A percentile compares a stretch with the other conserved stretches of the same genome.
Conservation (phyloP, 225 moss, liverwort and hornwort species). For the Pleurozium schreberi region DNA sequence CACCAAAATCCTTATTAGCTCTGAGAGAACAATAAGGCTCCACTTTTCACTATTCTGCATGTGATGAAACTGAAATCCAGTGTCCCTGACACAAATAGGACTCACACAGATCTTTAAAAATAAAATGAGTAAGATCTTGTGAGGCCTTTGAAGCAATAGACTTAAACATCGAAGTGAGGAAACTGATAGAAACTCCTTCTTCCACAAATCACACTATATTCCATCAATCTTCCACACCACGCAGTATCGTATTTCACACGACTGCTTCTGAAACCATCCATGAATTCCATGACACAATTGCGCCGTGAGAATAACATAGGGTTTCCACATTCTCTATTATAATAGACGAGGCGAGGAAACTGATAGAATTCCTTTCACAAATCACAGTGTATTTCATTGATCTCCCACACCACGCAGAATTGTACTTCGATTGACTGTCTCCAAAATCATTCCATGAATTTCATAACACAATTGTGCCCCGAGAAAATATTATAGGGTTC, state of each 20-base stretch:
- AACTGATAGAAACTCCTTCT: neutral
- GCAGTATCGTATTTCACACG: neutral
- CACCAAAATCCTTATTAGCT: neutral
- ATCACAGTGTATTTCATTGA: neutral
- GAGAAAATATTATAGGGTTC: neutral
- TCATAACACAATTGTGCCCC: neutral
- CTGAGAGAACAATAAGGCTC: neutral
- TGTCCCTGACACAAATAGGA: neutral
- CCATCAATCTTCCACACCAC: neutral
- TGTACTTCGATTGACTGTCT: neutral
- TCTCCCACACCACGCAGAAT: neutral
- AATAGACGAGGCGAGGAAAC: neutral
- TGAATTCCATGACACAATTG: neutral
- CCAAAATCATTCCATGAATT: neutral
- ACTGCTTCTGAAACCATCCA: neutral
- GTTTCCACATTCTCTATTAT: neutral
- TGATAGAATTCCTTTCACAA: neutral
- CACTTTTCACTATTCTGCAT: neutral
- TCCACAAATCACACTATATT: neutral
- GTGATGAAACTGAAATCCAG: neutral
- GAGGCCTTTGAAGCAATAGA: neutral
- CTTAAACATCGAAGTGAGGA: neutral
- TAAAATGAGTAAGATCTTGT: neutral
- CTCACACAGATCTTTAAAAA: neutral
- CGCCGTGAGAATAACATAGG: neutral